Base-by-base conservation (phyloP, 345 rosid species). In the Geranium rotundifolium region DNA sequence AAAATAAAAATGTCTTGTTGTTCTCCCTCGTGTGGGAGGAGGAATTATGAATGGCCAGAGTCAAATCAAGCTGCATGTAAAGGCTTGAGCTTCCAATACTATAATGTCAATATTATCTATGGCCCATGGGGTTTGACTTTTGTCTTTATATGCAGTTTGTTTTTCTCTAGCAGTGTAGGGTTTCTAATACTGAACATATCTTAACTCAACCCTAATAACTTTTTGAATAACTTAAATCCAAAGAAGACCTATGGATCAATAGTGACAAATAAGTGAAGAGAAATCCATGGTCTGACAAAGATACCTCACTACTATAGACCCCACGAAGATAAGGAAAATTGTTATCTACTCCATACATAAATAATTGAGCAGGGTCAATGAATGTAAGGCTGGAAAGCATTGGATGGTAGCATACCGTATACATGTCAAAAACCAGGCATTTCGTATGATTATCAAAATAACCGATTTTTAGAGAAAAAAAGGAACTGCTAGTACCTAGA, bases 401-500 rank as follows among this genome's bases (percentile, higher is more conserved):
- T 46, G 52, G 52, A 14, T 46, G 16, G 52, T 62, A 56, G 39
- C 63, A 15, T 41, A 57, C 17, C 56, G 49, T 60, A 62, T 55
- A 58, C 72, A 17, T 58, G 46, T 54, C 29, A 64, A 19, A 17
- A 5, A 50, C 17, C 52, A 23, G 49, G 20, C 31, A 16, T 17
- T 27, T 15, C n/a, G 58, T 64, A 34, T 3, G 16, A 50, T 39
- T 16, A 56, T 19, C 56, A 52, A 37, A 18, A 59, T 18, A 17
- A 4, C 8, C 19, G 37, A 14, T 9, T 63, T 16, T 5, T 7
- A 16, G 2, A 34, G 41, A 34, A 34, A 8, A 31, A 34, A 8
- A 34, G 10, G 41, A 6, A 30, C 37, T 23, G 15, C 41, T 54
- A 59, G 17, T 79, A 88, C 99, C 99, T 90, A 59, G 79, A 67